phyloP scores from a whole-genome alignment of 73 alveolate species.

The Blepharisma japonicum region DNA sequence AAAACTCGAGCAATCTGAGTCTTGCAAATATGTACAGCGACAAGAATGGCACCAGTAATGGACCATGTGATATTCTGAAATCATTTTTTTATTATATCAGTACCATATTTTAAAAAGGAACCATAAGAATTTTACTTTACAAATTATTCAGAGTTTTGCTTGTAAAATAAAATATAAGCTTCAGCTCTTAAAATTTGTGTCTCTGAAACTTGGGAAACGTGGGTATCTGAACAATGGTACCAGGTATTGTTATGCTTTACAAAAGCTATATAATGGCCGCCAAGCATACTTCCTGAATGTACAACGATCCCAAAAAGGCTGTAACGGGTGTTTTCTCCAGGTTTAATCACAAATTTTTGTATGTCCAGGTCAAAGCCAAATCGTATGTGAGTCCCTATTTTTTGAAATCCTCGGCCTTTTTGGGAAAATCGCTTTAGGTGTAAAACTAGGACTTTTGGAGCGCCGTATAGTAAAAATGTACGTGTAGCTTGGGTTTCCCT shows the following conservation, averaged over 20 bases:
- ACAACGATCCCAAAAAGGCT: conserved; percentile 40
- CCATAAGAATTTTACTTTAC: too few relatives aligned
- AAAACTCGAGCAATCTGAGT: too few relatives aligned
- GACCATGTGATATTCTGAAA: too few relatives aligned
- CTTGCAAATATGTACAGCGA: too few relatives aligned
- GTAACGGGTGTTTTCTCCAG: conserved; percentile 8
- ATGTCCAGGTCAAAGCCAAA: too few relatives aligned
- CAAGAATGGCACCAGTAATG: too few relatives aligned
- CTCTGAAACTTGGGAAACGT: not conserved
- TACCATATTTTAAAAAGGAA: too few relatives aligned
- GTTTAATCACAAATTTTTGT: conserved; percentile 15
- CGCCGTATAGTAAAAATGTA: conserved; percentile 59
- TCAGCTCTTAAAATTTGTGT: not conserved
- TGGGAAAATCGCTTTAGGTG: conserved; percentile 44
- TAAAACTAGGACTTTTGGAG: conserved; percentile 52
- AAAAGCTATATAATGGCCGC: conserved; percentile 50
- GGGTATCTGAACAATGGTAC: not conserved
- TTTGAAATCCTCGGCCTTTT: too few relatives aligned
- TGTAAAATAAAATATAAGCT: not conserved
- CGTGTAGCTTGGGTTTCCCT: conserved; percentile 71
- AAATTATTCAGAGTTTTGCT: not conserved
- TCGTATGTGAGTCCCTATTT: too few relatives aligned
- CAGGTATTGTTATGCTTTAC: conserved; percentile 35
- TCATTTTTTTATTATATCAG: too few relatives aligned
- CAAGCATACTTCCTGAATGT: conserved; percentile 40